Evolutionary conservation across 495 filamentous ascomycete species (phyloP), one percentile per base, ranked within the genome.

Genomic region (Aspergillus carlsbadensis): DNA sequence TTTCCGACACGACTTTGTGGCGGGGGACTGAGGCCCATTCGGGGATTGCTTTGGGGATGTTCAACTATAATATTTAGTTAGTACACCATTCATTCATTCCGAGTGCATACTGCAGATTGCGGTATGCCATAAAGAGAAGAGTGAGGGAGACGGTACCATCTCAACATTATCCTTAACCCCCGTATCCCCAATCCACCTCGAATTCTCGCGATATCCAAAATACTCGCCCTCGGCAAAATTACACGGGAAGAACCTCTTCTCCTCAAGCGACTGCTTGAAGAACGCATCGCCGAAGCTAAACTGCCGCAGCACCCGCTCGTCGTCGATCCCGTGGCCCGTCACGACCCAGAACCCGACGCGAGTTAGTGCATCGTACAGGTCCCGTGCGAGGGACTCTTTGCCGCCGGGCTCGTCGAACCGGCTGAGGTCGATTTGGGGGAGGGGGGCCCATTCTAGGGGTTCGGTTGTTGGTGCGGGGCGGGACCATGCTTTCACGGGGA

Each of bases 351-450:
- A 70, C 0, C 77, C 78, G 44, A 81, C 74, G n/a, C 75, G 62
- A 4, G 76, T 73, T 6, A 82, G 76, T 0, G 82, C 82, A 50
- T 84, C 73, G 45, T 81, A 70, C 2, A 85, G 70, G 58, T 83
- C 80, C 22, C 73, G 70, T 6, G 80, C 81, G 4, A 85, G 66
- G 34, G 73, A 65, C 54, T 83, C 63, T 55, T 82, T 83, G 13
- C 80, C 80, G 17, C 79, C 80, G 1, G 77, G 76, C 26, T 70
- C 40, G 36, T 79, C 73, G 55, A 77, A 81, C 3, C 67, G 67
- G 44, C 72, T 74, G 2, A 85, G 70, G 61, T 85, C 81, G 17
- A 85, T 71, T n/a, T 41, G 39, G 2, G 17, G 39, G 11, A 41
- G 70, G 13, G 81, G 78, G 13, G 81, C 78, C 80, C 80, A 83